Evolutionary conservation across 768 basidiomycete genomes (phyloP), one percentile per base, ranked within the genome.

Genomic region (Russula sp.): DNA sequence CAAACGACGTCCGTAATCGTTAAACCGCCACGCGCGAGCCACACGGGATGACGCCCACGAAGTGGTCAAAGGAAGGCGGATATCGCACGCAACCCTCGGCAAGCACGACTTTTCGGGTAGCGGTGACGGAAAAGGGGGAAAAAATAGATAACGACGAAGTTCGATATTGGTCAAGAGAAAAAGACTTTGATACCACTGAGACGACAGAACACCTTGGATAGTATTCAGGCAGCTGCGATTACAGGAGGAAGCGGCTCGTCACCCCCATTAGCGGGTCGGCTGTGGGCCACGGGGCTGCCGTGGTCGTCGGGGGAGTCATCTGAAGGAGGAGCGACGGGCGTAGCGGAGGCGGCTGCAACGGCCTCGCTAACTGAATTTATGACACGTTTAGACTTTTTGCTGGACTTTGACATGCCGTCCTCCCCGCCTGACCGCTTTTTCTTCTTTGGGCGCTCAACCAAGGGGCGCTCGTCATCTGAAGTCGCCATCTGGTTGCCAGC

Each of bases 321-420:
- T 27, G 63, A 51, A 5, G 42, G 35, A 11, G 53, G 27, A 20
- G 27, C 42, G 2, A 45, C 44, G 5, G 48, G 27, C 5, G 40
- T 20, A 0, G 9, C 40, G 9, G 42, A 40, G 8, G 31, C 48
- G 3, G 47, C 13, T 5, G 49, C 40, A 10, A 42, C 48, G 34
- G 20, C 54, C 22, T 59, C 63, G 13, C 35, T 51, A 2, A 34
- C 34, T 22, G 34, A 5, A 34, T 60, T 64, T 20, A 34, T 20
- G n/a, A 16, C 49, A 60, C 69, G 63, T 68, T 77, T 77, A 10
- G 59, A 55, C 66, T 76, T 78, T 70, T 75, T 77, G 34, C 10
- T 27, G 7, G 64, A 22, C 57, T 73, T 75, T 7, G 71, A 51
- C 14, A 70, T 69, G 45, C 68, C 66, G 6, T 72, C 71, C 57